Percentiles rank a stretch among this genome's conserved stretches.
Conservation (phyloP, 1,139 yeast genomes). For the Taiozyma onychis region DNA sequence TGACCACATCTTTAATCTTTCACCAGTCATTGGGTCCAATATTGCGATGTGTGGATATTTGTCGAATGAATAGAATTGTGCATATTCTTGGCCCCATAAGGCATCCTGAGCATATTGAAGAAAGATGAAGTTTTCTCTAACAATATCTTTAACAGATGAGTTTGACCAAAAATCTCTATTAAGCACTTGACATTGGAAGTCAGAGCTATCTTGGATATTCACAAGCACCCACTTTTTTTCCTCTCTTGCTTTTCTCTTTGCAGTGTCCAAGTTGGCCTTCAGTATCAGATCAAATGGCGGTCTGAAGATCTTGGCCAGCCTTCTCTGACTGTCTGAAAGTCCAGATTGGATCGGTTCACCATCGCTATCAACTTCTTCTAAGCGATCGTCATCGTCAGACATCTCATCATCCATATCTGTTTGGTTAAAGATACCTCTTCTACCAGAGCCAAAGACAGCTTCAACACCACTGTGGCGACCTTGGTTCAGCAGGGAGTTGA, state of each 20-base stretch:
- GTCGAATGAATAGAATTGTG: constrained; percentile 64
- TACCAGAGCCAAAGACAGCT: constrained; percentile 35
- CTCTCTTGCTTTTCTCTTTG: constrained; percentile 59
- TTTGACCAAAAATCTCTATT: constrained; percentile 94
- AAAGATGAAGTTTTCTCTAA: constrained; percentile 67
- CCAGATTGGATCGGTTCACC: constrained; percentile 20
- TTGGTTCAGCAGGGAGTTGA: constrained; percentile 24
- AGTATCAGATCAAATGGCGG: constrained; percentile 92
- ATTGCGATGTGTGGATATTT: constrained; percentile 86
- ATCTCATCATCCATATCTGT: constrained; percentile 22
- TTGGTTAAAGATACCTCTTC: constrained; percentile 48
- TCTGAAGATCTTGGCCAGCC: constrained; percentile 75
- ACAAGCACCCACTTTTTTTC: constrained; percentile 77
- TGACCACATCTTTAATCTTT: constrained; percentile 71
- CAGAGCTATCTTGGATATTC: constrained; percentile 80
- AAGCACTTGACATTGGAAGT: constrained; percentile 82
- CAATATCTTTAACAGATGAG: constrained; percentile 53
- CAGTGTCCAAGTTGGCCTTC: constrained; percentile 60
- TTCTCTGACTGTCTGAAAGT: constrained; percentile 56
- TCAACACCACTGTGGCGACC: constrained; percentile 12
- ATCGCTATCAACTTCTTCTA: constrained; percentile 29
- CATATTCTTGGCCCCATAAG: constrained; percentile 63
- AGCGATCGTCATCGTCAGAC: constrained; percentile 18
- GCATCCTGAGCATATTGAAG: constrained; percentile 78
- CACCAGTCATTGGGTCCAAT: constrained; percentile 93